These are phyloP conservation scores for Penicillium thymicola DNA, from an alignment of 2,329 filamentous ascomycete genomes.

Conservation along the genomic window DNA sequence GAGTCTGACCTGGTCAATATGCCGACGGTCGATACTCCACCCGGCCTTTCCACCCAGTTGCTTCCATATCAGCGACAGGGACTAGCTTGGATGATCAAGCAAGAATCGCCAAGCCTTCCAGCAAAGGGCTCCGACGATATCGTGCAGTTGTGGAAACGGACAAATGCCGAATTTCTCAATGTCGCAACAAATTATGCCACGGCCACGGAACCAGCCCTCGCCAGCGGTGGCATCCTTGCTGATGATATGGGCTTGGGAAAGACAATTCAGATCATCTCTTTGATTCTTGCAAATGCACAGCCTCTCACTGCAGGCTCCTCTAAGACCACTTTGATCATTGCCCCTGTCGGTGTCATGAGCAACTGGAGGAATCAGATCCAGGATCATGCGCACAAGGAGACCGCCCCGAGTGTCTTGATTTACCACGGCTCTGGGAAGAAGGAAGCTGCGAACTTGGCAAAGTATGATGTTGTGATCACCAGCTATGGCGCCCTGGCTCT, in stretches of 20 bases:
- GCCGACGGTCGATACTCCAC: conserved; percentile 69
- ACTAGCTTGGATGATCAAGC: conserved; percentile 74
- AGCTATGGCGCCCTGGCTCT: conserved; percentile 74
- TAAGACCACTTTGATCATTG: conserved; percentile 72
- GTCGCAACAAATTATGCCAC: conserved; percentile 69
- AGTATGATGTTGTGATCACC: conserved; percentile 75
- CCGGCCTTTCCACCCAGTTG: conserved; percentile 61
- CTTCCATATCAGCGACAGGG: conserved; percentile 78
- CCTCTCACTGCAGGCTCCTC: conserved; percentile 45
- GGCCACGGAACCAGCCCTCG: conserved; percentile 56
- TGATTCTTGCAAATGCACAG: conserved; percentile 61
- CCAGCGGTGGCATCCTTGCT: conserved; percentile 79
- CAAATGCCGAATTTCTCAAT: conserved; percentile 56
- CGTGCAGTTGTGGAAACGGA: conserved; percentile 74
- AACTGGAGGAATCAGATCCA: conserved; percentile 83
- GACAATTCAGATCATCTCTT: conserved; percentile 78
- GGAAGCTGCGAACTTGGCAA: conserved; percentile 56
- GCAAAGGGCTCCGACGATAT: conserved; percentile 55
- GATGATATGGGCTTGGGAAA: conserved; percentile 94
- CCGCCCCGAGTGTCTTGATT: conserved; percentile 63
- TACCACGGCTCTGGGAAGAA: conserved; percentile 68
- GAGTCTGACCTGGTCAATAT: conserved; percentile 69
- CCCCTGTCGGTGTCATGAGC: conserved; percentile 81
- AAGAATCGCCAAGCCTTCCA: conserved; percentile 69
- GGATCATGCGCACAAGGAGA: conserved; percentile 64